Percentiles rank a stretch among this genome's conserved stretches.
Evolutionary conservation across 208 protist genomes (phyloP).

Genomic region (Crithidia sp.): DNA sequence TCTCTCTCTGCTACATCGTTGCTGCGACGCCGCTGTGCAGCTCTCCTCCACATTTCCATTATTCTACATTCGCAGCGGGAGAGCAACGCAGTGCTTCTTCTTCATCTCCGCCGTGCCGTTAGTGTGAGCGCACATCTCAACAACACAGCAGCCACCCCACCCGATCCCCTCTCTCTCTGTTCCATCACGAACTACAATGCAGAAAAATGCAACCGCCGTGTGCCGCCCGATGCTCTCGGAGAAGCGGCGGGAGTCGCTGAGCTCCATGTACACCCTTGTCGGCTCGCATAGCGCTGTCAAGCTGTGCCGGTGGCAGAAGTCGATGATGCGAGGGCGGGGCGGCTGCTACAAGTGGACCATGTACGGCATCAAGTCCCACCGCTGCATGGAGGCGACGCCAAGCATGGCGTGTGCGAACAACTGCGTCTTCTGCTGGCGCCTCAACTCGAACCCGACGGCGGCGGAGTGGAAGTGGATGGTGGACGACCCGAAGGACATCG

Average conservation of each 20-base stretch:
- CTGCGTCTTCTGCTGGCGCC: conserved; percentile 96
- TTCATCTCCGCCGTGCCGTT: background rate
- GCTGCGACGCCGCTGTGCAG: too few species aligned
- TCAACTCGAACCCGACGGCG: conserved; percentile 94
- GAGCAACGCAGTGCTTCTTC: background rate
- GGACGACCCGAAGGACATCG: conserved; percentile 88
- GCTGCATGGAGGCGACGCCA: conserved; percentile 97
- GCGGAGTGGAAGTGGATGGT: conserved; percentile 93
- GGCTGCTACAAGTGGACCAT: conserved; percentile 98
- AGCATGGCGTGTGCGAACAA: conserved; percentile 96
- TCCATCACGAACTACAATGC: conserved; percentile 8
- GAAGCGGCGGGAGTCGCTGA: conserved; percentile 62
- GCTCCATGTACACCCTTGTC: conserved; percentile 90
- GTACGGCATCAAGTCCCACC: conserved; percentile 96
- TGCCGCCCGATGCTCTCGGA: conserved; percentile 83
- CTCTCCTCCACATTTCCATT: background rate
- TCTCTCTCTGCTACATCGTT: too few species aligned
- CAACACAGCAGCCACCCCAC: background rate
- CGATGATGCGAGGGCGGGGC: conserved; percentile 95
- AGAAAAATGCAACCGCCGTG: conserved; percentile 15
- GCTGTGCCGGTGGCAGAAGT: conserved; percentile 97
- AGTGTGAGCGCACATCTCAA: background rate
- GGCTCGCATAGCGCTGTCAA: conserved; percentile 97
- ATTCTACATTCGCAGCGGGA: background rate
- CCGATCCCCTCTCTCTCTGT: background rate